Evolutionary conservation across 768 basidiomycete species (phyloP), one percentile per base, ranked within the genome.

Genomic region (Steccherinum ochraceum): DNA sequence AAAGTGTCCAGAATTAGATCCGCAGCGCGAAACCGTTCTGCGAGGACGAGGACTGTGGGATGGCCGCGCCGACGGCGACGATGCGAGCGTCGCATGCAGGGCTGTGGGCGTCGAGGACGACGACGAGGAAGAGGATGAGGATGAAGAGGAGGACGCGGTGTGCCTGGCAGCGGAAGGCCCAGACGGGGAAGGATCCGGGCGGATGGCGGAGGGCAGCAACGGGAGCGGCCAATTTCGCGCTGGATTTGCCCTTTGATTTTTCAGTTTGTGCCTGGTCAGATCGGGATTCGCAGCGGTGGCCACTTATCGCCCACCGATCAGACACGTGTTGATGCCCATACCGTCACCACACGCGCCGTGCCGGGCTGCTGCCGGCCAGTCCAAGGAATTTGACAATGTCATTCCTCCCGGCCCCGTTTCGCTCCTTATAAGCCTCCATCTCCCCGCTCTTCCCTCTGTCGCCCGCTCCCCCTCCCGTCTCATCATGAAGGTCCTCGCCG

Each of bases 401-500:
- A n/a, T n/a, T n/a, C n/a, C n/a, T n/a, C n/a, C n/a, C n/a, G n/a
- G n/a, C n/a, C n/a, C n/a, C n/a, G n/a, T n/a, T n/a, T n/a, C n/a
- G n/a, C n/a, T n/a, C n/a, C n/a, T n/a, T n/a, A n/a, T n/a, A n/a
- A n/a, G n/a, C n/a, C n/a, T n/a, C n/a, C n/a, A n/a, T n/a, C n/a
- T n/a, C n/a, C n/a, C n/a, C n/a, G n/a, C n/a, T n/a, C n/a, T n/a
- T n/a, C n/a, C n/a, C n/a, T 30, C 35, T 27, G 25, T 24, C 51
- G 18, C 27, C 23, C 46, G 19, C 35, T 13, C 26, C 47, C 50
- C 47, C 43, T 41, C 24, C 18, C 51, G n/a, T 12, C 23, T 42
- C 49, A 52, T 26, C 50, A 63, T 63, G 62, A 59, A 58, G 24
- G 51, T 53, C 45, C 49, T 49, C 39, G 23, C 53, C 41, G 42